These are phyloP conservation scores for Spizellomyces punctatus DNA, from an alignment of 192 early-diverging fungal species.

Conservation along the genomic window DNA sequence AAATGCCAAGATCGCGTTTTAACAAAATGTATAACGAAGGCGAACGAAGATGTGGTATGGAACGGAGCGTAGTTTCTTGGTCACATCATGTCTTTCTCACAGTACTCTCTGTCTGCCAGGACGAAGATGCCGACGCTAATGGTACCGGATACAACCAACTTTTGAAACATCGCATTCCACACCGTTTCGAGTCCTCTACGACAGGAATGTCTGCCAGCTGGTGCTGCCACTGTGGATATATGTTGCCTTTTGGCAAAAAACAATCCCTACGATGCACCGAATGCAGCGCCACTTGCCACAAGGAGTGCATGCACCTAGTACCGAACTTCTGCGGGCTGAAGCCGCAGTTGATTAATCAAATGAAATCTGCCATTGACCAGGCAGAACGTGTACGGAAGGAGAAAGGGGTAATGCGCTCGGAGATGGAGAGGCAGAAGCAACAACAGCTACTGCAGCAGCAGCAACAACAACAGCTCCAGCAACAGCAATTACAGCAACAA, in stretches of 20 bases:
- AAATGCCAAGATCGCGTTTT: constrained; percentile 85
- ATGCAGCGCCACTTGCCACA: constrained; percentile 82
- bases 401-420: constrained; percentile 47
- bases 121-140: constrained; percentile 43
- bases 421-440: constrained; percentile 39
- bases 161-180: constrained; percentile 91
- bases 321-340: constrained; percentile 93
- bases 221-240: constrained; percentile 96
- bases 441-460: constrained; percentile 25
- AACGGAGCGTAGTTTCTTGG: too few species aligned
- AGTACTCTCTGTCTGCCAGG: background rate
- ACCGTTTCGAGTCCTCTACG: constrained; percentile 87
- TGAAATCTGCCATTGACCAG: constrained; percentile 80
- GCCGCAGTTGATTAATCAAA: constrained; percentile 82
- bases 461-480: constrained; percentile 11
- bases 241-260: constrained; percentile 87
- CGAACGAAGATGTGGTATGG: constrained; percentile 49
- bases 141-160: constrained; percentile 52
- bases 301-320: constrained; percentile 79
- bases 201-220: constrained; percentile 82
- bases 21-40: constrained; percentile 84
- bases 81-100: background rate
- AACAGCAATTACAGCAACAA: constrained; percentile 28
- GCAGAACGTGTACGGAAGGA: constrained; percentile 55
- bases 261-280: constrained; percentile 63